Percentiles rank a stretch among this genome's conserved stretches.
Evolutionary conservation across 441 rosid genomes (phyloP).

Genomic region (Breynia disticha): DNA sequence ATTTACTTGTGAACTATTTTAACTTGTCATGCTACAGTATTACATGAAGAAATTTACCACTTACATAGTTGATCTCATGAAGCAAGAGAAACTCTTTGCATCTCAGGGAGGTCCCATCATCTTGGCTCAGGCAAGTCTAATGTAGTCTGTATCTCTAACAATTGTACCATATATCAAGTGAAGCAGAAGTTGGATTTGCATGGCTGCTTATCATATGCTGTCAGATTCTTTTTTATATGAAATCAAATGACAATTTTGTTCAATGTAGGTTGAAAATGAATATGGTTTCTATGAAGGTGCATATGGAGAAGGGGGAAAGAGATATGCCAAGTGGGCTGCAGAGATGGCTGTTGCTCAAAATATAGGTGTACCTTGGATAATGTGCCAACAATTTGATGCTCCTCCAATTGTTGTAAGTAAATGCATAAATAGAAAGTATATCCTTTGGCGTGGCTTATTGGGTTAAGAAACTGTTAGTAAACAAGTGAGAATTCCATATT

Average conservation of each 20-base stretch:
- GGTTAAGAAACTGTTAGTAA: neutral
- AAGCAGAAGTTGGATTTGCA: neutral
- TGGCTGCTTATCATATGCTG: too few relatives aligned
- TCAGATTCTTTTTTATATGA: too few relatives aligned
- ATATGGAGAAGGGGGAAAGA: conserved; percentile 76
- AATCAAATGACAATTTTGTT: too few relatives aligned
- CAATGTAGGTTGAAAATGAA: conserved; percentile 80
- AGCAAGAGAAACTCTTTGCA: conserved; percentile 86
- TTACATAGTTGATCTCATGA: conserved; percentile 66
- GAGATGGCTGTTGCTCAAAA: conserved; percentile 87
- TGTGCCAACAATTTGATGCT: conserved; percentile 90
- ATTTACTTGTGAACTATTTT: conserved; percentile 1
- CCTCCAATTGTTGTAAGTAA: conserved; percentile 67
- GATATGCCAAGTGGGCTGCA: conserved; percentile 86
- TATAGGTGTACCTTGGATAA: conserved; percentile 90
- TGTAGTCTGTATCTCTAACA: neutral
- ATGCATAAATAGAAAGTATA: neutral
- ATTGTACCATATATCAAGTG: neutral
- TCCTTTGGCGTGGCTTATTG: neutral
- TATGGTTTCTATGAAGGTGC: conserved; percentile 59
- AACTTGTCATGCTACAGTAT: conserved; percentile 29
- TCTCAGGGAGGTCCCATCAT: conserved; percentile 97
- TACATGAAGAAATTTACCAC: conserved; percentile 80
- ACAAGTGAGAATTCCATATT: too few relatives aligned
- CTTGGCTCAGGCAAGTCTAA: conserved; percentile 68